phyloP scores from a whole-genome alignment of 2,329 filamentous ascomycete genomes.

The Aureobasidium sp. region DNA sequence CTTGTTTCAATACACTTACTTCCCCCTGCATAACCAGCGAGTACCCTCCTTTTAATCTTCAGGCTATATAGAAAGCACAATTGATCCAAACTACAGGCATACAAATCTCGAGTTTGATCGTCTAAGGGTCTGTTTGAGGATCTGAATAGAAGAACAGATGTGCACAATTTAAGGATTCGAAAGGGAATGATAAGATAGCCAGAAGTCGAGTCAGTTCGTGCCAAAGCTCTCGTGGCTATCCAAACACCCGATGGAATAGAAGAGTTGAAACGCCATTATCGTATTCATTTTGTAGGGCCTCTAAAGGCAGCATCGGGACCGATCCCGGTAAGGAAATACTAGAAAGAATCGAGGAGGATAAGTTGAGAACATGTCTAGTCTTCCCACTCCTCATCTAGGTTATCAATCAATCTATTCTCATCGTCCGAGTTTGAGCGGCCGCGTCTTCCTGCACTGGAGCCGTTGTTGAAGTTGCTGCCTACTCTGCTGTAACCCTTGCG shows the following conservation, averaged over 20 bases:
- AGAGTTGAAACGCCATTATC: not conserved
- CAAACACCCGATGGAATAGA: not conserved
- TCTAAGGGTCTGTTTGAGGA: not conserved
- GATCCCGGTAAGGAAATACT: not conserved
- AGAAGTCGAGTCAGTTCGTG: not conserved
- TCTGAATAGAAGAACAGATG: not conserved
- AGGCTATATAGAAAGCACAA: not conserved
- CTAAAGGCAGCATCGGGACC: not conserved
- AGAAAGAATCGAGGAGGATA: not conserved
- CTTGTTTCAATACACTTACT: not conserved
- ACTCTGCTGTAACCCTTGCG: conserved; percentile 61
- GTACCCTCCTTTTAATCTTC: not conserved
- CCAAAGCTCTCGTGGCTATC: not conserved
- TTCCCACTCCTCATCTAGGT: conserved; percentile 96
- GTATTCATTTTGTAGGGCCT: not conserved
- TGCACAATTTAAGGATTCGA: not conserved
- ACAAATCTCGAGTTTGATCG: no score
- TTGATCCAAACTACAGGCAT: not conserved
- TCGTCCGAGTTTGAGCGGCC: conserved; percentile 55
- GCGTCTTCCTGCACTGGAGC: conserved; percentile 31
- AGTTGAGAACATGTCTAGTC: conserved; percentile 39
- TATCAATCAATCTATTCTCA: conserved; percentile 90
- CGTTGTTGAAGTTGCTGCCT: conserved; percentile 38
- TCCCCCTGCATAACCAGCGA: not conserved
- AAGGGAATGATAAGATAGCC: no score